These are phyloP conservation scores for Yamadazyma siamensis DNA, from an alignment of 1,139 yeast species.

Conservation along the genomic window DNA sequence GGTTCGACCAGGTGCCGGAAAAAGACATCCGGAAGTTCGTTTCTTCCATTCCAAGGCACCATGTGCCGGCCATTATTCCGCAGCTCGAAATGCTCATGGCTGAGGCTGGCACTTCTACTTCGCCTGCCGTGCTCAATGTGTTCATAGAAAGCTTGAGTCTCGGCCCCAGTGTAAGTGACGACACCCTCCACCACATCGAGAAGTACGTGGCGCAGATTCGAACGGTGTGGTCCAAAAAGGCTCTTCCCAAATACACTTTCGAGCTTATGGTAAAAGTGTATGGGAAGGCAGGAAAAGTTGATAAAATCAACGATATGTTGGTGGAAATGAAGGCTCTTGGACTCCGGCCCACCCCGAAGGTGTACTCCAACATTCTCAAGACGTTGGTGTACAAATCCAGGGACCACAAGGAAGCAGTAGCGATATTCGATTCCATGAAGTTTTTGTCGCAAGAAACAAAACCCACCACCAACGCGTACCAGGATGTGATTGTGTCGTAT, in stretches of 20 bases:
- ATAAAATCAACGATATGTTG: constrained; percentile 34
- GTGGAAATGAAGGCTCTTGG: constrained; percentile 48
- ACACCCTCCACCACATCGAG: constrained; percentile 24
- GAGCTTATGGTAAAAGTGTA: constrained; percentile 40
- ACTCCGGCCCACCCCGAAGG: constrained; percentile 51
- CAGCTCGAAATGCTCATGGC: constrained; percentile 26
- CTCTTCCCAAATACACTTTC: constrained; percentile 23
- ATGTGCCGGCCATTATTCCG: constrained; percentile 34
- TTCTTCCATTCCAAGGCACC: constrained; percentile 39
- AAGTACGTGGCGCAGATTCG: constrained; percentile 17
- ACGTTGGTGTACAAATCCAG: constrained; percentile 56
- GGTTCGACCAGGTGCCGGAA: constrained; percentile 35
- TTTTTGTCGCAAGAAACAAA: constrained; percentile 61
- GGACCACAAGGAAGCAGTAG: constrained; percentile 61
- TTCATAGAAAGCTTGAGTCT: constrained; percentile 42
- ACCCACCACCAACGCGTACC: constrained; percentile 69
- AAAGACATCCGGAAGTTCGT: constrained; percentile 42
- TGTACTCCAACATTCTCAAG: constrained; percentile 64
- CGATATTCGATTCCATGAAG: constrained; percentile 82
- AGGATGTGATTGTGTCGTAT: constrained; percentile 66
- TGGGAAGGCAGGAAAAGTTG: constrained; percentile 32
- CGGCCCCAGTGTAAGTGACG: constrained; percentile 21
- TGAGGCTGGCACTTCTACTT: constrained; percentile 31
- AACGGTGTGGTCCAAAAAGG: constrained; percentile 13
- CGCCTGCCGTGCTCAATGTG: constrained; percentile 37